Conservation (phyloP, 2,329 filamentous ascomycete species). For the Aspergillus novoparasiticus region DNA sequence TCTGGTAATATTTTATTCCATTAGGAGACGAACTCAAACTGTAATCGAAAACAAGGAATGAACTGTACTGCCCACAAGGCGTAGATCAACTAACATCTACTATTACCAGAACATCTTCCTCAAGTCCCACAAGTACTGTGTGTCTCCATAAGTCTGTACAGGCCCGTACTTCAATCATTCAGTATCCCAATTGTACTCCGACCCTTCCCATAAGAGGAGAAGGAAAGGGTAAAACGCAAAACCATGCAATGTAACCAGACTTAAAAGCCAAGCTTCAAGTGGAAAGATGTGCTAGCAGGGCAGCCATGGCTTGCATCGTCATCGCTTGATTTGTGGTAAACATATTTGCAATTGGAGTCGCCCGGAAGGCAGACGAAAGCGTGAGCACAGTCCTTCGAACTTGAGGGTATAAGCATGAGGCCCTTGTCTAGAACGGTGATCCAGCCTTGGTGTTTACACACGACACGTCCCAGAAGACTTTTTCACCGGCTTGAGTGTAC, state of each 20-base stretch:
- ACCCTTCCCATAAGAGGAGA: not conserved
- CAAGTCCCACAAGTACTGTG: not conserved
- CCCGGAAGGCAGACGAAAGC: not conserved
- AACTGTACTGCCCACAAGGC: not conserved
- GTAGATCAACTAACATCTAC: not conserved
- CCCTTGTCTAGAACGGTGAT: not conserved
- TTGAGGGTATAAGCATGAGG: not conserved
- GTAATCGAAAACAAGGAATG: not conserved
- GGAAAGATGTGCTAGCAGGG: constrained; percentile 27
- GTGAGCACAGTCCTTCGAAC: not conserved
- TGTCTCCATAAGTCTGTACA: not conserved
- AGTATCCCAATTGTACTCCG: not conserved
- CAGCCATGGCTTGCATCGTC: constrained; percentile 37
- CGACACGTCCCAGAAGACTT: not conserved
- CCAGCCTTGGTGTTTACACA: not conserved
- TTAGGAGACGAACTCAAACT: not conserved
- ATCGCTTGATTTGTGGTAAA: constrained; percentile 35
- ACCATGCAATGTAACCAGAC: no score
- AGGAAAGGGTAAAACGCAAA: no score
- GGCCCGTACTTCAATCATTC: not conserved
- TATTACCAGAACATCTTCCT: not conserved
- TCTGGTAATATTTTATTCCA: no score
- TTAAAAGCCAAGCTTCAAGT: constrained; percentile 20
- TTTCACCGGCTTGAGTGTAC: not conserved
- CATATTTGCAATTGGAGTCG: not conserved